phyloP scores from a whole-genome alignment of 306 rosid species.

The Psophocarpus tetragonolobus region DNA sequence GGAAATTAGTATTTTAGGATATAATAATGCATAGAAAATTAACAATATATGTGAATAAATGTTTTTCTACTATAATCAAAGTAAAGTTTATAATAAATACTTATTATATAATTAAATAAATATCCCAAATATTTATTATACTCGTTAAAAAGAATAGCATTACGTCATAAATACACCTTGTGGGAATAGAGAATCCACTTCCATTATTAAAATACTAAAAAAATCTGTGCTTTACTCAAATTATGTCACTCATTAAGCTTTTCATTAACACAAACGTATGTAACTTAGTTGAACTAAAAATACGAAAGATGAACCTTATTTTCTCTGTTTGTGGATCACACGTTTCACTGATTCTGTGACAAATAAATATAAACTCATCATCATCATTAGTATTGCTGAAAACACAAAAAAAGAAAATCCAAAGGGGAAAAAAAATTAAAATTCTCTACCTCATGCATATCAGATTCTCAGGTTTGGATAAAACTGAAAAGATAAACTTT shows the following conservation, averaged over 20 bases:
- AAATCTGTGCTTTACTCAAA: background rate
- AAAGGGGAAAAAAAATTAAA: background rate
- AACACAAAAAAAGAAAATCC: background rate
- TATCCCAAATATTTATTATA: no score
- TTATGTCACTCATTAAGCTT: background rate
- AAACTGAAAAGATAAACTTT: conserved; percentile 27
- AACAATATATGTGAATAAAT: no score
- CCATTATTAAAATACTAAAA: background rate
- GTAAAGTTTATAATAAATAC: no score
- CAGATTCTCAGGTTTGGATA: conserved; percentile 35
- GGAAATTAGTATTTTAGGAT: no score
- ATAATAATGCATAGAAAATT: no score
- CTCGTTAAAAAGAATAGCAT: background rate
- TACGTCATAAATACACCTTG: background rate
- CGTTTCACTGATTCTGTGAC: background rate
- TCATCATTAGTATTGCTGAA: background rate
- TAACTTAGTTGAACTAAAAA: background rate
- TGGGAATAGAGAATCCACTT: background rate
- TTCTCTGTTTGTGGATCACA: background rate
- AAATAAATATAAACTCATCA: background rate
- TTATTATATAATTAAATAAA: no score
- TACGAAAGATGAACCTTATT: background rate
- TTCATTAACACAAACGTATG: background rate
- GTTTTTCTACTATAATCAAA: no score
- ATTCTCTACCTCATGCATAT: conserved; percentile 17